Evolutionary conservation across 1,284 basidiomycete species (phyloP), one percentile per base, ranked within the genome.

Genomic region (Irpex sp.): DNA sequence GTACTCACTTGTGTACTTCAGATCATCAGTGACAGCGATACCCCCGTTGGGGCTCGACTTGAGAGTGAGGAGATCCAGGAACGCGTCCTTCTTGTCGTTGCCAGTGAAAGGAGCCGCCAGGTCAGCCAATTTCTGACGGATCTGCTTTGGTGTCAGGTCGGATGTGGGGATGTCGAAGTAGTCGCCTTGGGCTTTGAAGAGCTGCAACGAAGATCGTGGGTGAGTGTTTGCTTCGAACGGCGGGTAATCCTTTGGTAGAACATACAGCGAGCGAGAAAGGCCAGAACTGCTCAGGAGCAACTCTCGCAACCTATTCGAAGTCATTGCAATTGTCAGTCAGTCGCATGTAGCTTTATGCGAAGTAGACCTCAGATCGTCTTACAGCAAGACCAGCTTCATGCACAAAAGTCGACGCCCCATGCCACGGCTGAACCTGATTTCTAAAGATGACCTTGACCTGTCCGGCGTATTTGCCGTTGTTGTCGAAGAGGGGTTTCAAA

Each of bases 381-480:
- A 62, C n/a, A n/a, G n/a, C n/a, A 9, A 96, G 77, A 10, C 84
- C 86, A 16, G 93, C 91, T 75, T 98, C 94, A 67, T 91, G 88
- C 2, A 86, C 84, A 63, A 88, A 81, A 0, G 88, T 90, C 0
- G 90, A 92, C 55, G 84, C 77, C 16, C 78, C 82, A 69, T 94
- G 93, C 91, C 93, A 91, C 0, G 89, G 88, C 72, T 91, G 95
- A 39, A 93, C 88, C 68, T 96, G 93, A 35, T 86, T 82, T 57
- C 95, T 79, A 65, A 93, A 77, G 68, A 96, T 86, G 49, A 89
- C 77, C 74, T 91, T 91, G 61, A 95, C 85, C 73, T 90, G 90
- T 47, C 87, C 88, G 8, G 82, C 79, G 73, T 93, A 94, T 70
- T 82, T 80, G 14, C 90, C 90, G 14, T 84, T 85, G 16, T 78